Evolutionary conservation across 2,329 filamentous ascomycete species (phyloP).

Genomic region (Pseudogymnoascus verrucosus): DNA sequence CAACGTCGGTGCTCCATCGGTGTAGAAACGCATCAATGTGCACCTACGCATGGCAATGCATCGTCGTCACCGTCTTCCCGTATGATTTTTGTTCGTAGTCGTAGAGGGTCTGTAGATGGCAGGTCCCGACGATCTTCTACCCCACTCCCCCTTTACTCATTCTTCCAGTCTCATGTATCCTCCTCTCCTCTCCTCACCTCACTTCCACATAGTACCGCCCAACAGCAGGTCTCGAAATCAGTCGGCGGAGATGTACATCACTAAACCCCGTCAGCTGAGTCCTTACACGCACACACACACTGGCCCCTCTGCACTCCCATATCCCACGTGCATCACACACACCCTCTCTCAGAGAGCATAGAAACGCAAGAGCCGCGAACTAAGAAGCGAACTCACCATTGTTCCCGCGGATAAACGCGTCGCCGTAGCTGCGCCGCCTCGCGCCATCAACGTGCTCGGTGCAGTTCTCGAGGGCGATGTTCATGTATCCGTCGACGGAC

Average conservation of each 20-base stretch:
- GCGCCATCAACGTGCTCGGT: conserved; percentile 83
- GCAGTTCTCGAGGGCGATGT: conserved; percentile 94
- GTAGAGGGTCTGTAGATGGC: background rate
- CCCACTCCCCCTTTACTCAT: background rate
- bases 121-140: background rate
- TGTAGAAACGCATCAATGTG: background rate
- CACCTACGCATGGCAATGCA: background rate
- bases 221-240: background rate
- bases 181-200: background rate
- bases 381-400: conserved; percentile 55
- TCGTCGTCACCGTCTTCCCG: background rate
- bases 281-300: background rate
- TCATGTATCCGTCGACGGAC: conserved; percentile 99
- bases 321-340: background rate
- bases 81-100: background rate
- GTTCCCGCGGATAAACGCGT: conserved; percentile 93
- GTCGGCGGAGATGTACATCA: conserved; percentile 17
- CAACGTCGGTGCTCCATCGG: background rate
- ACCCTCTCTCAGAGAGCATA: background rate
- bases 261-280: conserved; percentile 5
- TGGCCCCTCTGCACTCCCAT: background rate
- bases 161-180: background rate
- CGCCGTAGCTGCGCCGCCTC: conserved; percentile 76
- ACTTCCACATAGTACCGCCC: background rate
- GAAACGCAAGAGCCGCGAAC: conserved; percentile 1